These are phyloP conservation scores for Diutina catenulata DNA, from an alignment of 1,139 yeast genomes.

Conservation along the genomic window DNA sequence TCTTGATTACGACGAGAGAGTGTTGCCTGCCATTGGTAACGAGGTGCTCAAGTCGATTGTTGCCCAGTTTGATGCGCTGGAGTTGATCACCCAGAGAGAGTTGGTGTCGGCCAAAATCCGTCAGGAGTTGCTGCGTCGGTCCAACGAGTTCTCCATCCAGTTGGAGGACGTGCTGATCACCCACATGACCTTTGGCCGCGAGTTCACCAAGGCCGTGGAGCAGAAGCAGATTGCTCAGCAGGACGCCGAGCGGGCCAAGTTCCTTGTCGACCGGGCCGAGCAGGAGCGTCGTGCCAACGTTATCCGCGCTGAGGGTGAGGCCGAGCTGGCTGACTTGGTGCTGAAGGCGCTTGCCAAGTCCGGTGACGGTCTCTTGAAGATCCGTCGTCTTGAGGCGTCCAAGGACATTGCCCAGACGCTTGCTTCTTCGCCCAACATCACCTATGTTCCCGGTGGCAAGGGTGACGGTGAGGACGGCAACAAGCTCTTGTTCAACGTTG, in stretches of 20 bases:
- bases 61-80: conserved; percentile 98
- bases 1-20: conserved; percentile 92
- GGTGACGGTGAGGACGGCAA: conserved; percentile 20
- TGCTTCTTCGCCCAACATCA: conserved; percentile 64
- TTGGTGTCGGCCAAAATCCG: conserved; percentile 84
- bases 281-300: conserved; percentile 94
- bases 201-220: conserved; percentile 97
- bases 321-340: conserved; percentile 94
- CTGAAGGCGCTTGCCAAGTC: conserved; percentile 89
- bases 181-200: conserved; percentile 94
- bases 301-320: conserved; percentile 98
- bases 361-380: conserved; percentile 90
- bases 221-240: conserved; percentile 99
- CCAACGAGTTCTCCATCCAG: conserved; percentile 78
- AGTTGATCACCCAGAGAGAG: conserved; percentile 93
- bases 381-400: conserved; percentile 84
- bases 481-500: conserved; percentile 30
- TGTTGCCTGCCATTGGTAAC: conserved; percentile 92
- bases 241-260: conserved; percentile 96
- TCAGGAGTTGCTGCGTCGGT: conserved; percentile 75
- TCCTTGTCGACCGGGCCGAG: conserved; percentile 90
- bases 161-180: conserved; percentile 97
- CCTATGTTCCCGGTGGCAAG: conserved; percentile 68
- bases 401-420: conserved; percentile 4
- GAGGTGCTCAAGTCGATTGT: conserved; percentile 92